These are phyloP conservation scores for Kodamaea jinghongensis DNA, from an alignment of 805 yeast genomes.

Conservation along the genomic window DNA sequence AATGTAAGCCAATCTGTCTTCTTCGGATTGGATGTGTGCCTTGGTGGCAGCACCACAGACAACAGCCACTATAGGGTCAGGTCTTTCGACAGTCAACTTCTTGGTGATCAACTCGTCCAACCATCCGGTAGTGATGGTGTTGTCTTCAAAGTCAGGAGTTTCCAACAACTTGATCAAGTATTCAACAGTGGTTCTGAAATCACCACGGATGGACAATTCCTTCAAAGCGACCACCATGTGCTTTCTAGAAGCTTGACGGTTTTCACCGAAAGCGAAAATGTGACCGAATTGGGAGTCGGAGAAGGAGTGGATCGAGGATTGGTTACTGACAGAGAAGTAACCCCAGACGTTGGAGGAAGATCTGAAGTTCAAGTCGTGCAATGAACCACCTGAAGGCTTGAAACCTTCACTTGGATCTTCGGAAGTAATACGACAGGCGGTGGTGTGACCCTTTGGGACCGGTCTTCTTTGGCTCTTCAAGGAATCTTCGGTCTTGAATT, in stretches of 20 bases:
- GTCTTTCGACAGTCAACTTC: slow-evolving; percentile 95
- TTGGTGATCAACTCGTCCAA: slow-evolving; percentile 92
- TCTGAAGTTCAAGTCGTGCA: slow-evolving; percentile 94
- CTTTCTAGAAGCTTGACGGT: slow-evolving; percentile 95
- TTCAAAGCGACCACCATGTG: slow-evolving; percentile 99
- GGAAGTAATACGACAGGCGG: slow-evolving; percentile 98
- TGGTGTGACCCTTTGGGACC: slow-evolving; percentile 95
- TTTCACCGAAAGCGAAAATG: slow-evolving; percentile 98
- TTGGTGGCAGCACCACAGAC: slow-evolving; percentile 98
- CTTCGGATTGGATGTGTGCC: slow-evolving; percentile 78
- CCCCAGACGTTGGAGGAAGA: slow-evolving; percentile 99
- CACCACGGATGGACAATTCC: slow-evolving; percentile 96
- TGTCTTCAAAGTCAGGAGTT: slow-evolving; percentile 94
- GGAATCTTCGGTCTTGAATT: slow-evolving; percentile 71
- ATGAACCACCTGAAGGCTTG: slow-evolving; percentile 96
- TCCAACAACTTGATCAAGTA: slow-evolving; percentile 91
- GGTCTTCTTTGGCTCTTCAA: slow-evolving; percentile 85
- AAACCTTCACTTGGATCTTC: slow-evolving; percentile 99
- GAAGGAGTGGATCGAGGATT: slow-evolving; percentile 95
- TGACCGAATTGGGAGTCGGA: slow-evolving; percentile 99
- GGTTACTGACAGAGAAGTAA: slow-evolving; percentile 94
- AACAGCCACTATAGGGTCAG: slow-evolving; percentile 86
- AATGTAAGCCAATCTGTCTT: slow-evolving; percentile 64
- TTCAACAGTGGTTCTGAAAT: slow-evolving; percentile 96
- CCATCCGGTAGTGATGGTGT: slow-evolving; percentile 99